Evolutionary conservation across 805 yeast species (phyloP).

Genomic region (Candida loeiensis): DNA sequence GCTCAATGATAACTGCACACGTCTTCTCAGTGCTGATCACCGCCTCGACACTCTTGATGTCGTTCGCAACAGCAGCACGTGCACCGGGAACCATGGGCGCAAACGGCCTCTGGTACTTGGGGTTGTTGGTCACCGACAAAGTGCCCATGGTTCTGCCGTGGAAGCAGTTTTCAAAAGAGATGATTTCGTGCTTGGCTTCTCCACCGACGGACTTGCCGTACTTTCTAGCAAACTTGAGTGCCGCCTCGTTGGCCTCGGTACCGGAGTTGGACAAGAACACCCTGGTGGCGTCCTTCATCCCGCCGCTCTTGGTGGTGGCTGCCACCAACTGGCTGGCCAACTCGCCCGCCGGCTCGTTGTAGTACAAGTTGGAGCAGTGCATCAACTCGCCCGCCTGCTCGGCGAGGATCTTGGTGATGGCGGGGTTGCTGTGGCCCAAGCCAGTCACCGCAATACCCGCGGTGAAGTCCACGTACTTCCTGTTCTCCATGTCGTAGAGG

Average conservation of each 20-base stretch:
- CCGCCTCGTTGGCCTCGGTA: slow-evolving; percentile 58
- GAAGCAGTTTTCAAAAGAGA: slow-evolving; percentile 86
- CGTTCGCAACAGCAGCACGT: slow-evolving; percentile 58
- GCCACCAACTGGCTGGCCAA: slow-evolving; percentile 68
- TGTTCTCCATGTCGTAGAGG: slow-evolving; percentile 75
- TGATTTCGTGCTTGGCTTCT: slow-evolving; percentile 64
- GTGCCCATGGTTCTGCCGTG: slow-evolving; percentile 97
- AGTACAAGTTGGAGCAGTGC: slow-evolving; percentile 83
- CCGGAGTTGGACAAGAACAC: slow-evolving; percentile 66
- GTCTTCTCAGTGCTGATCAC: slow-evolving; percentile 56
- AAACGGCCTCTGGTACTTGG: slow-evolving; percentile 89
- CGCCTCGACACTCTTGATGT: slow-evolving; percentile 54
- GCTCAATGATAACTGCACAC: slow-evolving; percentile 93
- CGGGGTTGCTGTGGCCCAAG: slow-evolving; percentile 81
- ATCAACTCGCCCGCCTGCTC: slow-evolving; percentile 72
- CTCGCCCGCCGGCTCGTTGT: slow-evolving; percentile 80
- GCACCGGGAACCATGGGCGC: slow-evolving; percentile 91
- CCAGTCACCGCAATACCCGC: slow-evolving; percentile 98
- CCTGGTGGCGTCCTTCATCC: slow-evolving; percentile 73
- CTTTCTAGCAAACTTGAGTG: slow-evolving; percentile 68
- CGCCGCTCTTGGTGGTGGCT: slow-evolving; percentile 67
- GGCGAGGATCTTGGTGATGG: slow-evolving; percentile 63
- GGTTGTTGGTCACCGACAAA: slow-evolving; percentile 84
- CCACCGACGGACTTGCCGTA: slow-evolving; percentile 54
- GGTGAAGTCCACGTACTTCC: slow-evolving; percentile 81